phyloP scores from a whole-genome alignment of 1,139 yeast species.

The Pichia sp. region DNA sequence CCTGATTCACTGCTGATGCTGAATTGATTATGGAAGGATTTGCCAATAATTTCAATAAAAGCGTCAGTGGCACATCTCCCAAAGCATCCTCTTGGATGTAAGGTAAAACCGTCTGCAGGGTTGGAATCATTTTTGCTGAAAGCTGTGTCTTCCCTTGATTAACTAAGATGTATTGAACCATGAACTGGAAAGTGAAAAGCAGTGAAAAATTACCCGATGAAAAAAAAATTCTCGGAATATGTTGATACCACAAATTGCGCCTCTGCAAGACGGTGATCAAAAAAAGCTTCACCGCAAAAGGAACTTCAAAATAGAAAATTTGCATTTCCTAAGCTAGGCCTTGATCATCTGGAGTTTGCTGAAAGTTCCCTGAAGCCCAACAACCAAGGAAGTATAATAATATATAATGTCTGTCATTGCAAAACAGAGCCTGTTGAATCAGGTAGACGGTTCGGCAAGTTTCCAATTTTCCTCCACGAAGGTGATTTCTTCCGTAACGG shows the following conservation, averaged over 20 bases:
- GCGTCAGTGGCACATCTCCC: constrained; percentile 18
- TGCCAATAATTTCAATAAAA: constrained; percentile 21
- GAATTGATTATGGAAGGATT: constrained; percentile 23
- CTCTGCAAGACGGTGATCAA: background rate
- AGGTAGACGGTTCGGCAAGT: constrained; percentile 80
- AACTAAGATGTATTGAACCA: no score
- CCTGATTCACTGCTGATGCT: constrained; percentile 45
- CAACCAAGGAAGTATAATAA: background rate
- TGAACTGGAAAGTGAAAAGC: no score
- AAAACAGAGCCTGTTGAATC: constrained; percentile 34
- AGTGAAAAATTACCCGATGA: no score
- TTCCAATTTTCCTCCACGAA: constrained; percentile 48
- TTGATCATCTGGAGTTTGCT: background rate
- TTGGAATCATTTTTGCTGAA: constrained; percentile 8
- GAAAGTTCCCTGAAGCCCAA: background rate
- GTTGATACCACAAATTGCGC: background rate
- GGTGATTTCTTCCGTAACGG: constrained; percentile 74
- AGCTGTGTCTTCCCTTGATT: background rate
- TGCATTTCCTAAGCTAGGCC: background rate
- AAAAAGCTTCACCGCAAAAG: background rate
- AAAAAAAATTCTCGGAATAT: no score
- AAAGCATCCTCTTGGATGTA: constrained; percentile 22
- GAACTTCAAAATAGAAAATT: constrained; percentile 3
- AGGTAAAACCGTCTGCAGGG: constrained; percentile 19
- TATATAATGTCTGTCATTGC: constrained; percentile 12